Evolutionary conservation across 495 filamentous ascomycete genomes (phyloP).

Genomic region (Lepidopterella palustris): DNA sequence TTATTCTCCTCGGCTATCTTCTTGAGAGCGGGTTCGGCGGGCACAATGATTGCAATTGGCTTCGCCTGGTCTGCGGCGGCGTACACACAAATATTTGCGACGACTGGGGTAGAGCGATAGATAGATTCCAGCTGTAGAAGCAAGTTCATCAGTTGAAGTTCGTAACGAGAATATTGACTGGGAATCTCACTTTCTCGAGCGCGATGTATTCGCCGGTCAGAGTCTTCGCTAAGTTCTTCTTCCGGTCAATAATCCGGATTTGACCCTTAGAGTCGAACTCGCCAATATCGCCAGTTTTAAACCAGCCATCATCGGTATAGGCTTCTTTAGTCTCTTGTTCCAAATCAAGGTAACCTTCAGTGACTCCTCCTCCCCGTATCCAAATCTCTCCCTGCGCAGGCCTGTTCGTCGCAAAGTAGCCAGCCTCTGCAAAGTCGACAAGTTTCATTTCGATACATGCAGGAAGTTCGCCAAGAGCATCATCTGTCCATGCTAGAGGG

Average conservation of each 20-base stretch:
- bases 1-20: constrained; percentile 69
- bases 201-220: constrained; percentile 96
- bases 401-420: constrained; percentile 78
- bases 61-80: constrained; percentile 73
- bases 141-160: background rate
- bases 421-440: constrained; percentile 90
- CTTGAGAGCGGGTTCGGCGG: constrained; percentile 76
- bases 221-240: constrained; percentile 98
- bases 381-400: constrained; percentile 94
- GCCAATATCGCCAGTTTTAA: constrained; percentile 92
- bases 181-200: constrained; percentile 65
- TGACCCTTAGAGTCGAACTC: constrained; percentile 80
- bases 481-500: constrained; percentile 80
- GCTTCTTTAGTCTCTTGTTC: constrained; percentile 74
- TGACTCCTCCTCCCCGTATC: constrained; percentile 76
- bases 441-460: constrained; percentile 83
- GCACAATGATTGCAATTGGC: constrained; percentile 92
- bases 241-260: constrained; percentile 85
- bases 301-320: constrained; percentile 78
- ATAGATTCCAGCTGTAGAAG: constrained; percentile 68
- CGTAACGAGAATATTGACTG: background rate
- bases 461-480: constrained; percentile 75
- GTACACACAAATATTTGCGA: constrained; percentile 93
- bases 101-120: constrained; percentile 78
- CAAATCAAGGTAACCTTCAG: constrained; percentile 70